Evolutionary conservation across 2,329 filamentous ascomycete species (phyloP).

Genomic region (Calonectria naviculata): DNA sequence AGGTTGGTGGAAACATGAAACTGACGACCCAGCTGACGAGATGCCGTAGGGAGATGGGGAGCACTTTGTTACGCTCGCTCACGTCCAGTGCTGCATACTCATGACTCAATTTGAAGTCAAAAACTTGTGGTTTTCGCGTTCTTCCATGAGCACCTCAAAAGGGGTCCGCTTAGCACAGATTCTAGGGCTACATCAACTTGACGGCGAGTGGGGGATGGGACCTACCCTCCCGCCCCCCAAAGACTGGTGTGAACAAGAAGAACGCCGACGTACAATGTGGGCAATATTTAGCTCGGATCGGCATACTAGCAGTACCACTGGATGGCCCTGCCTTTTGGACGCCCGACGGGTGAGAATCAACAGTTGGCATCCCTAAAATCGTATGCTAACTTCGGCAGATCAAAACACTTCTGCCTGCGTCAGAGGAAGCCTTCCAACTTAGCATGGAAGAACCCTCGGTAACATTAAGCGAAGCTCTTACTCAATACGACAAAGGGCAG

Average conservation of each 20-base stretch:
- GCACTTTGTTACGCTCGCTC: constrained; percentile 65
- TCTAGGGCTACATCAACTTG: constrained; percentile 82
- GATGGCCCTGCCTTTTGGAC: constrained; percentile 86
- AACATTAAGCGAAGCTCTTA: constrained; percentile 70
- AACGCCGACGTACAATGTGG: constrained; percentile 86
- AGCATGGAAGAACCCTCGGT: constrained; percentile 70
- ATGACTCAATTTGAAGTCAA: constrained; percentile 83
- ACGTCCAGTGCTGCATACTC: constrained; percentile 82
- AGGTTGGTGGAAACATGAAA: background rate
- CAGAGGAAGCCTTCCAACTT: constrained; percentile 77
- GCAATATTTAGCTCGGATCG: constrained; percentile 81
- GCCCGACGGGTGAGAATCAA: constrained; percentile 64
- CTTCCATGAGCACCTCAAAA: constrained; percentile 82
- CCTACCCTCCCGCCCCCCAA: constrained; percentile 77
- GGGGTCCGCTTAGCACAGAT: constrained; percentile 78
- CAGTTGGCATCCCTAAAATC: too few relatives aligned
- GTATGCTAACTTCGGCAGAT: constrained; percentile 56
- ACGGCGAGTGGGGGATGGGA: constrained; percentile 74
- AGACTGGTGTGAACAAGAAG: constrained; percentile 80
- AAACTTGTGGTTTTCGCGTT: constrained; percentile 82
- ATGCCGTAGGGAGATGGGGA: constrained; percentile 35
- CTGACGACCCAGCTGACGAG: background rate
- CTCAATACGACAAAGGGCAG: constrained; percentile 50
- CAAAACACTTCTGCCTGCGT: constrained; percentile 78
- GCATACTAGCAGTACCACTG: constrained; percentile 85